A percentile compares a stretch with the other conserved stretches of the same genome.
Evolutionary conservation across 2,329 filamentous ascomycete species (phyloP).

Genomic region (Aspergillus bombycis): DNA sequence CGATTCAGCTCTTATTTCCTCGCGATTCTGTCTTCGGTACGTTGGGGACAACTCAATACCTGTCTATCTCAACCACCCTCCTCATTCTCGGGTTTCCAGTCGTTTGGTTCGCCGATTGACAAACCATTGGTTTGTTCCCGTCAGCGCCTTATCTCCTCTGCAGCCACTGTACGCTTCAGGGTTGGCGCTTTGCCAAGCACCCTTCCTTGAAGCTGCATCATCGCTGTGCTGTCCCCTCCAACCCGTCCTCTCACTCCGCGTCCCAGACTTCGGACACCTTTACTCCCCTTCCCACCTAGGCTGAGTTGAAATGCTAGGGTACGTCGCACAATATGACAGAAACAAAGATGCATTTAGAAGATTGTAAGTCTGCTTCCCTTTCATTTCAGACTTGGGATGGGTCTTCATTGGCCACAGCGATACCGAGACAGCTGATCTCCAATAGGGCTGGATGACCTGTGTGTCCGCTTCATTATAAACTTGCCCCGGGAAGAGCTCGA

Average conservation of each 20-base stretch:
- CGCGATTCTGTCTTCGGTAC: neutral
- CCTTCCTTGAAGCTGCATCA: conserved; percentile 32
- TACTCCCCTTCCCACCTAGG: conserved; percentile 19
- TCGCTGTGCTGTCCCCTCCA: conserved; percentile 23
- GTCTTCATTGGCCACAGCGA: neutral
- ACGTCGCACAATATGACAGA: conserved; percentile 68
- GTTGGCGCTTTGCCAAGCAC: conserved; percentile 30
- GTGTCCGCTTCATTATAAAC: conserved; percentile 97
- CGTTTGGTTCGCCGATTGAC: conserved; percentile 7
- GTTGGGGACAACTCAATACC: conserved; percentile 2
- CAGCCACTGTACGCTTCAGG: conserved; percentile 25
- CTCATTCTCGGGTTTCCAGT: neutral
- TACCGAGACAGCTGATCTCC: conserved; percentile 26
- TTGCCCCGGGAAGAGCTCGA: conserved; percentile 87
- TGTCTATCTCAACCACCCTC: conserved; percentile 2
- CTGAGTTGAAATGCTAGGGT: conserved; percentile 62
- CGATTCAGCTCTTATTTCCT: neutral
- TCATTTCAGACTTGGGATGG: neutral
- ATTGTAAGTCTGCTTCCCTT: conserved; percentile 64
- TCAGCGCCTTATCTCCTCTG: conserved; percentile 4
- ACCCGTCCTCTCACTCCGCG: conserved; percentile 22
- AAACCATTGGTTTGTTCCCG: conserved; percentile 10
- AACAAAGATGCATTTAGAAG: conserved; percentile 83
- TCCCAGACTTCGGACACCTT: conserved; percentile 26
- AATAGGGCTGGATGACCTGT: conserved; percentile 92